Conservation (phyloP, 169 alveolate species). For the Cryptosporidium felis region DNA sequence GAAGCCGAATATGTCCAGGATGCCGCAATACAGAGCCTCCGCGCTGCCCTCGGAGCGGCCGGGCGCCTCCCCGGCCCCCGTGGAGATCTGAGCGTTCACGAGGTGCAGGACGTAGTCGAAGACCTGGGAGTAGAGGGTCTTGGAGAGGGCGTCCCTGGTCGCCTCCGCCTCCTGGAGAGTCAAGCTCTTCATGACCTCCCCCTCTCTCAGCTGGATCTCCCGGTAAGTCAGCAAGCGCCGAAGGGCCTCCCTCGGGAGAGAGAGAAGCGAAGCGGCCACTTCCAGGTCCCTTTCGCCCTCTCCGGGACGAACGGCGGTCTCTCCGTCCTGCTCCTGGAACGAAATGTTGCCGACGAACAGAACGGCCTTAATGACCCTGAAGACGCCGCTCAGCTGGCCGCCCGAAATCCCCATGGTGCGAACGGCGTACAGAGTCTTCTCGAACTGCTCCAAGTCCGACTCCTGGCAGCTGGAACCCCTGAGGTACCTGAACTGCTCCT, state of each 20-base stretch:
- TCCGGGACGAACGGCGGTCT: constrained; percentile 61
- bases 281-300: constrained; percentile 41
- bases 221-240: constrained; percentile 75
- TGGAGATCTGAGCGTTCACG: constrained; percentile 8
- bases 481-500: constrained; percentile 62
- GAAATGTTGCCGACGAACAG: constrained; percentile 88
- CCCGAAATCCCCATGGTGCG: constrained; percentile 81
- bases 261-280: constrained; percentile 76
- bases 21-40: constrained; percentile 82
- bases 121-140: constrained; percentile 93
- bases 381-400: constrained; percentile 76
- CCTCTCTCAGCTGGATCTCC: constrained; percentile 69
- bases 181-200: constrained; percentile 82
- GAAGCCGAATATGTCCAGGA: constrained; percentile 97
- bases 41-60: not conserved
- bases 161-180: constrained; percentile 83
- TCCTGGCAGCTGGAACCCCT: constrained; percentile 44
- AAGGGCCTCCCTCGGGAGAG: constrained; percentile 74
- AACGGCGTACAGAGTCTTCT: constrained; percentile 75
- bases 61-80: not conserved
- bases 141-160: constrained; percentile 95
- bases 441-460: constrained; percentile 74
- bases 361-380: constrained; percentile 81
- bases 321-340: constrained; percentile 77
- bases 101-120: constrained; percentile 91